Conservation (phyloP, 805 yeast species). For the Priceomyces medius region DNA sequence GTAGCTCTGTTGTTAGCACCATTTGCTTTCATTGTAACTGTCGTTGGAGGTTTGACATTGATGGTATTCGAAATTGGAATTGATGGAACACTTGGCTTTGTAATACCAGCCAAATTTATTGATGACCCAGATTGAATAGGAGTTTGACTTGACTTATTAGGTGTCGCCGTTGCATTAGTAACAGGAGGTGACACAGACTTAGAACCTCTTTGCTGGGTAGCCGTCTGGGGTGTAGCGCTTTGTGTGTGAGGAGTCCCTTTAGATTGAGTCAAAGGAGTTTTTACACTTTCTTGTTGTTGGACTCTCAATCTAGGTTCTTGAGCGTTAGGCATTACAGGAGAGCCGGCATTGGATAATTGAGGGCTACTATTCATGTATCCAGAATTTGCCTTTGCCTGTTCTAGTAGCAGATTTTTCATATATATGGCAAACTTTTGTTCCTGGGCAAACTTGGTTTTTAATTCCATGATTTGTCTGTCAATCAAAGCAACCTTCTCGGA, state of each 20-base stretch:
- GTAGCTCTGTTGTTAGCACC: constrained; percentile 62
- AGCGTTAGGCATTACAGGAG: constrained; percentile 10
- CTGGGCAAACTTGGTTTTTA: constrained; percentile 46
- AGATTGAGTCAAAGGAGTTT: constrained; percentile 6
- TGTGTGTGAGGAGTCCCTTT: constrained; percentile 4
- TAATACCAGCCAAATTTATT: constrained; percentile 37
- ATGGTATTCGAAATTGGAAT: constrained; percentile 70
- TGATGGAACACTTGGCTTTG: constrained; percentile 60
- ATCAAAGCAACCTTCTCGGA: constrained; percentile 45
- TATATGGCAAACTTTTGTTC: constrained; percentile 52
- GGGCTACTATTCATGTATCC: constrained; percentile 3
- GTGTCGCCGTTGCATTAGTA: constrained; percentile 12
- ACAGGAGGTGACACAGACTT: constrained; percentile 22
- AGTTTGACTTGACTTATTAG: constrained; percentile 7
- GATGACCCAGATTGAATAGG: constrained; percentile 17
- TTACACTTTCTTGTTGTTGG: constrained; percentile 5
- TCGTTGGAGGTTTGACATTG: constrained; percentile 61
- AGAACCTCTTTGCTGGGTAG: constrained; percentile 3
- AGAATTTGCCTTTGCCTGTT: constrained; percentile 23
- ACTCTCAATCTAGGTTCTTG: constrained; percentile 8
- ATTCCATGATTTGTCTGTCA: constrained; percentile 49
- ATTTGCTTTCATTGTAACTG: constrained; percentile 63
- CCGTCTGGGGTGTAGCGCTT: constrained; percentile 3
- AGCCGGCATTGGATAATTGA: constrained; percentile 7
- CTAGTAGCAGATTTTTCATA: constrained; percentile 42